Base-by-base conservation (phyloP, 352 stramenopile genomes). In the Pythium monospermum region DNA sequence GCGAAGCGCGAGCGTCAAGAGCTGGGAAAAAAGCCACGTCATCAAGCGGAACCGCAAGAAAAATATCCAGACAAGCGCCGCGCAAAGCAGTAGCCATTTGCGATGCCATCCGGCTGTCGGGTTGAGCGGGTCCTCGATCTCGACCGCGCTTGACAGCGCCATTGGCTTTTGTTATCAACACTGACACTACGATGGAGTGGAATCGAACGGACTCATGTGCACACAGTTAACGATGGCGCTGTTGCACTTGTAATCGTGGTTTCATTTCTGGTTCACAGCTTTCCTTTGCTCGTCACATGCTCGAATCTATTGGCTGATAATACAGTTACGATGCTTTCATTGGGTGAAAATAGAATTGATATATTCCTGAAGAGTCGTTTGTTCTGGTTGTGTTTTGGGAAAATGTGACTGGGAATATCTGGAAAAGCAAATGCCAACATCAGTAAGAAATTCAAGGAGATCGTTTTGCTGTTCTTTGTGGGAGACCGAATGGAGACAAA, bases 11-110 rank as follows among this genome's bases (percentile, higher is more conserved):
- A 66, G 61, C 15, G 71, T 71, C 19, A 73, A 18, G 1, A 49
- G 50, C 31, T 75, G 73, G 6, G 72, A 82, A 15, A 87, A 36
- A 25, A 83, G 30, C 58, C 61, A 66, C 3, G 76, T 72, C 54
- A 86, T 61, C 21, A 83, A 45, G 16, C 74, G 73, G 37, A 73
- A 87, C 12, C 79, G 68, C 38, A 71, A 71, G 27, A 87, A 64
- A 48, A 81, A 87, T 22, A 74, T 33, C 66, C 64, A 77, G 23
- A 61, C 48, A 7, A 87, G 39, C 16, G 60, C 28, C 0, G 58
- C 45, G 4, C 65, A 25, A 11, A 87, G 53, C 25, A 79, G 21
- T 22, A 90, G 37, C 73, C 74, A 87, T 53, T 87, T 87, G 53
- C 66, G 73, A 21, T 85, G 72, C 78, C 78, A 87, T 3, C 62